phyloP scores from a whole-genome alignment of 257 asterid genomes.

The Anisodus acutangulus region DNA sequence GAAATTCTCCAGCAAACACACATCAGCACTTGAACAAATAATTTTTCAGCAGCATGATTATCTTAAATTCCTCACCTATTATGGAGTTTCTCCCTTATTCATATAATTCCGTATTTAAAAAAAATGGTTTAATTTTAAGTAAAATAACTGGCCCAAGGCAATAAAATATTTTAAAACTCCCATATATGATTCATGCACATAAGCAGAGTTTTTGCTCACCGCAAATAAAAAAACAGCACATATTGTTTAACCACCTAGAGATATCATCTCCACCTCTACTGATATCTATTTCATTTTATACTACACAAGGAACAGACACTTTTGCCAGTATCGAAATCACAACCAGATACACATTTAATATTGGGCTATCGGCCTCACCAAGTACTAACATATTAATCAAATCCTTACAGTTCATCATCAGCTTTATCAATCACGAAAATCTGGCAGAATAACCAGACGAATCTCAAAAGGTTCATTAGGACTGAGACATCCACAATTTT shows the following conservation, averaged over 20 bases:
- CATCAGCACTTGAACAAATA: background rate
- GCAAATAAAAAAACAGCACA: background rate
- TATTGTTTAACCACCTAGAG: background rate
- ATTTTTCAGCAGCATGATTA: background rate
- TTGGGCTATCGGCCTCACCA: background rate
- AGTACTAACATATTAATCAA: background rate
- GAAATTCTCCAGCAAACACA: background rate
- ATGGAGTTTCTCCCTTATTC: too few species aligned
- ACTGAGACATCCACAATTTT: background rate
- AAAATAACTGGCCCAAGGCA: too few species aligned
- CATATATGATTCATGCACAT: background rate
- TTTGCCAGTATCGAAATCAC: background rate
- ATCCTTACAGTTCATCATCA: conserved; percentile 6
- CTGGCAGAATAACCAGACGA: conserved; percentile 22
- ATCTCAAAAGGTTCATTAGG: conserved; percentile 1
- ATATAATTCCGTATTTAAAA: too few species aligned
- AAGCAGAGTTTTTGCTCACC: background rate
- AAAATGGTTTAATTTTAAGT: too few species aligned
- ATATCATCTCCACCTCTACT: background rate
- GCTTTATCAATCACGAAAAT: background rate
- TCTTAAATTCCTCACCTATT: background rate
- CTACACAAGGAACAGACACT: background rate
- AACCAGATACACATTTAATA: background rate
- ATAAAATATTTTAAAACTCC: background rate
- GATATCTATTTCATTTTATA: conserved; percentile 3